phyloP scores from a whole-genome alignment of 2,329 filamentous ascomycete species.

The Aureobasidium sp. region DNA sequence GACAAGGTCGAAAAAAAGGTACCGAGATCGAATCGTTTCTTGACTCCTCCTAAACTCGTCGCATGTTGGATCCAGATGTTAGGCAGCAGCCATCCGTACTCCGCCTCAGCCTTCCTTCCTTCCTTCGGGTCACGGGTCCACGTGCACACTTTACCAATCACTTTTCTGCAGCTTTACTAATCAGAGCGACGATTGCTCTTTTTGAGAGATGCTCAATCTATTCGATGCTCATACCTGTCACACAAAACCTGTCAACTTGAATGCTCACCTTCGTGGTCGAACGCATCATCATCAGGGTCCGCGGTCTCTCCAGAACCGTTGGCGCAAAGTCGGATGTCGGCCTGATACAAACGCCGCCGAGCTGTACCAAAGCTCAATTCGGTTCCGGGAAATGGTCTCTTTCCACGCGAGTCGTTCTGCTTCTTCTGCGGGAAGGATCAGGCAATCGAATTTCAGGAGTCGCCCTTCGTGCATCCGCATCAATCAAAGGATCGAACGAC shows the following conservation, averaged over 20 bases:
- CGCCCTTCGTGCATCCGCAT: background rate
- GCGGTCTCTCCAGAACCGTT: constrained; percentile 4
- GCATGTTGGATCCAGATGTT: background rate
- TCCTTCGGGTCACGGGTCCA: background rate
- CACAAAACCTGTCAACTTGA: background rate
- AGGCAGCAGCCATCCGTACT: constrained; percentile 4
- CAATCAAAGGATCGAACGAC: background rate
- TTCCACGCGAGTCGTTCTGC: background rate
- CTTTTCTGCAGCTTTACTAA: background rate
- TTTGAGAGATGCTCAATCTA: too few species aligned
- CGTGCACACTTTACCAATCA: background rate
- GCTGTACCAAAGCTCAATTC: background rate
- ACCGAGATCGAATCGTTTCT: background rate
- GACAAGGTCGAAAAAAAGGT: background rate
- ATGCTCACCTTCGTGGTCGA: background rate
- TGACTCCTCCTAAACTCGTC: background rate
- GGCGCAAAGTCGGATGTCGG: background rate
- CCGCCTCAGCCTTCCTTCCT: background rate
- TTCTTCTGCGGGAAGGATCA: background rate
- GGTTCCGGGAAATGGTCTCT: background rate
- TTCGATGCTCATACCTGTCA: background rate
- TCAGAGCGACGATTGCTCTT: background rate
- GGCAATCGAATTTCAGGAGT: background rate
- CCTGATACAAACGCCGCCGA: background rate
- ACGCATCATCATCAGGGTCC: background rate